Evolutionary conservation across 2,329 filamentous ascomycete genomes (phyloP), one percentile per base, ranked within the genome.

Genomic region (Graphiopsis chlorocephala): DNA sequence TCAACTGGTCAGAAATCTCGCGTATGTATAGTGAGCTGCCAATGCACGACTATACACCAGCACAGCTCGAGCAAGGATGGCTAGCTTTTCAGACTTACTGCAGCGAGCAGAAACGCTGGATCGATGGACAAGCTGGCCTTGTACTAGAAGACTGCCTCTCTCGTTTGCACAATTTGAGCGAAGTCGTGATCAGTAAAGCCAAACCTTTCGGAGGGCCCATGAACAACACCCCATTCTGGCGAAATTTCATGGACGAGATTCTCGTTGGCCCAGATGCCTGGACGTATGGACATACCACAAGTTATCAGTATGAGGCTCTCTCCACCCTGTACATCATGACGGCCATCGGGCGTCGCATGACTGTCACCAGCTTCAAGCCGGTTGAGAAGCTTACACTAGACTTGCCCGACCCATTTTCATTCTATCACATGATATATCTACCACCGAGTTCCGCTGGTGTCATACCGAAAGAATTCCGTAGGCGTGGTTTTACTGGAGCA

Each of bases 131-230:
- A 3, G 56, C 65, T 3, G 63, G 65, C 31, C 50, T 64, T 8
- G n/a, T 42, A 6, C 62, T 73, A 52, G 66, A 65, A 17, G 68
- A 70, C 3, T 64, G 64, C 25, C 38, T 72, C 11, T 59, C 68
- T 15, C 57, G 66, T 23, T 64, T 73, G 26, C 70, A 68, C 3
- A 72, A 70, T 50, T 45, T 72, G 5, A 45, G 47, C 7, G 59
- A 68, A 59, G 66, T 66, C 15, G 42, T 64, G 28, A 63, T 69
- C n/a, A 60, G 59, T 29, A 65, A 50, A 28, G 64, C 64, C 42
- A 66, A 45, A 33, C 64, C 63, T 35, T 69, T 68, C 42, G 3
- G 4, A 31, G 25, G 61, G 25, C n/a, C 23, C 12, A 8, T 45
- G 4, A 31, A 45, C 15, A 17, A 42, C 28, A 42, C 17, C 3